Evolutionary conservation across 208 protist species (phyloP).

Genomic region (Eutreptiella sp.): DNA sequence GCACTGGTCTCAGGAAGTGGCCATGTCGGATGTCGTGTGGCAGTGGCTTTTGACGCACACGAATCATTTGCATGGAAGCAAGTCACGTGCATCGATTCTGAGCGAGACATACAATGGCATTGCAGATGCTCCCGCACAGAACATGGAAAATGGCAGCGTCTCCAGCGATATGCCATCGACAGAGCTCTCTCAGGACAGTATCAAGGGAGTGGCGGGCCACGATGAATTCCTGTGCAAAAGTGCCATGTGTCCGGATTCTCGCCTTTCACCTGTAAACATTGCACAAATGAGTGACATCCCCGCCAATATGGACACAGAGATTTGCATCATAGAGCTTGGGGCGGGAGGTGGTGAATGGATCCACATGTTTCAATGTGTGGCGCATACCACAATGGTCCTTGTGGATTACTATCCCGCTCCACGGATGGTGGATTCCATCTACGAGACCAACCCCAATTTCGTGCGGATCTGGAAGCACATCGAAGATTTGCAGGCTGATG

Average conservation of each 20-base stretch:
- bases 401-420: constrained; percentile 9
- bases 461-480: constrained; percentile 15
- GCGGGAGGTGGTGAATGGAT: constrained; percentile 6
- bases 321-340: constrained; percentile 15
- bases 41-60: too few species aligned
- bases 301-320: neutral
- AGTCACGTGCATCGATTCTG: too few species aligned
- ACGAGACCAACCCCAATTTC: constrained; percentile 8
- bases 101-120: too few species aligned
- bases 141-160: neutral
- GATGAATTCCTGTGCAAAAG: too few species aligned
- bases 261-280: too few species aligned
- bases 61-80: too few species aligned
- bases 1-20: constrained; percentile 8
- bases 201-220: too few species aligned
- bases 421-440: constrained; percentile 14
- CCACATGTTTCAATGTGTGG: constrained; percentile 18
- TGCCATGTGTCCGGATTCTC: too few species aligned
- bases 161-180: neutral
- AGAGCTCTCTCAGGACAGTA: too few species aligned
- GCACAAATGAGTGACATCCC: too few species aligned
- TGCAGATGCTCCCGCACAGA: neutral
- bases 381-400: constrained; percentile 7
- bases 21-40: neutral
- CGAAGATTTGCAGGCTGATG: neutral